A percentile compares a stretch with the other conserved stretches of the same genome.
phyloP scores from a whole-genome alignment of 1,139 yeast species.

The Eremothecium gossypii region DNA sequence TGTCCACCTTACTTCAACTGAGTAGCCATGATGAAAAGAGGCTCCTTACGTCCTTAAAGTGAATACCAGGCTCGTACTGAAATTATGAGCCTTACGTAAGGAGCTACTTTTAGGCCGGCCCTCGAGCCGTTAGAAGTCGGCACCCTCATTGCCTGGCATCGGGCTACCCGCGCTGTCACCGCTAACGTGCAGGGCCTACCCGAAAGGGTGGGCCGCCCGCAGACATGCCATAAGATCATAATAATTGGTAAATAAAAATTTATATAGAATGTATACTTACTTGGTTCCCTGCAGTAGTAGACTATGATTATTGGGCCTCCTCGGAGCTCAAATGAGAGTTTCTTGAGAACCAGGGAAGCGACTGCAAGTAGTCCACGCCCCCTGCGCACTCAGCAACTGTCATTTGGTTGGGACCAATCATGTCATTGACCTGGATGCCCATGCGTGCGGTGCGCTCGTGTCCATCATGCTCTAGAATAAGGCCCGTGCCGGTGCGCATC shows the following conservation, averaged over 20 bases:
- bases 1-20: constrained; percentile 63
- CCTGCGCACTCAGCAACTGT: constrained; percentile 82
- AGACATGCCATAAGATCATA: too few relatives aligned
- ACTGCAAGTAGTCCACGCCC: constrained; percentile 38
- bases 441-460: constrained; percentile 56
- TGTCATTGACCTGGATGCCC: constrained; percentile 47
- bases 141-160: too few relatives aligned
- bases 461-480: constrained; percentile 82
- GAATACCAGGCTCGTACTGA: constrained; percentile 8
- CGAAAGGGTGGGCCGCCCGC: too few relatives aligned
- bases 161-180: too few relatives aligned
- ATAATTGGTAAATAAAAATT: too few relatives aligned
- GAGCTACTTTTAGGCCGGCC: too few relatives aligned
- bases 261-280: too few relatives aligned
- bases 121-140: too few relatives aligned
- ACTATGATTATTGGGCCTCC: too few relatives aligned
- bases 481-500: constrained; percentile 43
- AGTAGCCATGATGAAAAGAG: constrained; percentile 63
- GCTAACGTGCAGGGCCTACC: too few relatives aligned
- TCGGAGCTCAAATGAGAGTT: neutral
- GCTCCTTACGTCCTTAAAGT: constrained; percentile 52
- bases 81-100: neutral
- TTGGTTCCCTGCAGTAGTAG: too few relatives aligned
- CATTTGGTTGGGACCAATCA: constrained; percentile 48
- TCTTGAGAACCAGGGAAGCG: constrained; percentile 8